Evolutionary conservation across 2,329 filamentous ascomycete genomes (phyloP), one percentile per base, ranked within the genome.

Genomic region (Metarhizium guizhouense): DNA sequence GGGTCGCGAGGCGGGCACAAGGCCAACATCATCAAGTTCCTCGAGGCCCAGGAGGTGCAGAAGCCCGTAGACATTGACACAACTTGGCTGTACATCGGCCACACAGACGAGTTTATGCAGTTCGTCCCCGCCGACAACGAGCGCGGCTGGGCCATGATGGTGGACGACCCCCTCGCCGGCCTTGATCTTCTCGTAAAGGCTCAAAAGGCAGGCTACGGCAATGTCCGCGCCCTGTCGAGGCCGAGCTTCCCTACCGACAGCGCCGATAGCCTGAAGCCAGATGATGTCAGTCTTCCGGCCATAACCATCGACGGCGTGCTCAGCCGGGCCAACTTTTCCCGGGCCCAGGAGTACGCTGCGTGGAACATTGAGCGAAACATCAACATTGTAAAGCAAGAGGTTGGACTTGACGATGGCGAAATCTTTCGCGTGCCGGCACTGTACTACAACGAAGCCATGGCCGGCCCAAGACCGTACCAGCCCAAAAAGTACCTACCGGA

Each of bases 21-120:
- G 51, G 58, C 61, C 1, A 38, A 61, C 14, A 58, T 72, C 16
- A 30, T 63, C 6, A 43, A 55, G 7, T 68, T 69, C 48, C 51
- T 74, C 1, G 34, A 62, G 0, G 66, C 65, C 2, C 71, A 75
- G 51, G 66, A 65, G 18, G 51, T 64, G 3, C 71, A 74, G 55
- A 56, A 61, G 7, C 67, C 71, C 0, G 57, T 74, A 6, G 45
- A 67, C 1, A 59, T 74, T 1, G 70, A 67, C 54, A 60, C 58
- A 3, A 55, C 43, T 0, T 68, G 64, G 65, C 61, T 68, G 3
- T 16, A 16, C 1, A 53, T 65, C n/a, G 63, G 64, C 5, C 65
- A 67, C 47, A 56, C 60, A 0, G 66, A 67, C 53, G 65, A 66
- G 47, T 62, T 65, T 34, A 51, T 68, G 6, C 66, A 68, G 47